Conservation (phyloP, 225 moss, liverwort and hornwort species). For the Lunularia cruciata region DNA sequence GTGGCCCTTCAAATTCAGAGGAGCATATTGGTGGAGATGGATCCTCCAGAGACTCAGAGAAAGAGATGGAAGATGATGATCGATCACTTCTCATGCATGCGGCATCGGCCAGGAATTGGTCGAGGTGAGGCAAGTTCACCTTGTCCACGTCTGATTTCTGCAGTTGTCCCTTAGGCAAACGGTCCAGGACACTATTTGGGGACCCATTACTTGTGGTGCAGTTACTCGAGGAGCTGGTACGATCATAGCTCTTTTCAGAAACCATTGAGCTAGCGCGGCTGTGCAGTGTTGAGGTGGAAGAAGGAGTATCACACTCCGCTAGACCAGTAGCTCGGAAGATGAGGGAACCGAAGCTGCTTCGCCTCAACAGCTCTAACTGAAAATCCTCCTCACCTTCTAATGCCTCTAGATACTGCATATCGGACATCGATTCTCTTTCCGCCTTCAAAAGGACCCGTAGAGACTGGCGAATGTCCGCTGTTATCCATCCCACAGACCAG, state of each 20-base stretch:
- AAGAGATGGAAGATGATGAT: not conserved
- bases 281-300: not conserved
- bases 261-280: conserved; percentile 1
- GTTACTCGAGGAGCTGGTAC: conserved; percentile 8
- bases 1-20: no score
- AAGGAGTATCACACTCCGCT: not conserved
- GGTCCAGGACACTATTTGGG: conserved; percentile 29
- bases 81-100: conserved; percentile 10
- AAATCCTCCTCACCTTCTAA: not conserved
- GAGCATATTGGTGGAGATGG: not conserved
- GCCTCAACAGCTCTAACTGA: no score
- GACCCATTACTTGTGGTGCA: conserved; percentile 6
- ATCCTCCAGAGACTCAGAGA: not conserved
- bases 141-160: not conserved
- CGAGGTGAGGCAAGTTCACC: not conserved
- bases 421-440: not conserved
- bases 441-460: conserved; percentile 20
- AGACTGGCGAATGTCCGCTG: conserved; percentile 25
- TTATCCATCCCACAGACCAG: not conserved
- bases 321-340: not conserved
- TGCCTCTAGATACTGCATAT: not conserved
- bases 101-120: not conserved
- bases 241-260: not conserved
- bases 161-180: conserved; percentile 1
- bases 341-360: not conserved